A percentile compares a stretch with the other conserved stretches of the same genome.
Conservation (phyloP, 2,329 filamentous ascomycete species). For the Cladorrhinum sp. region DNA sequence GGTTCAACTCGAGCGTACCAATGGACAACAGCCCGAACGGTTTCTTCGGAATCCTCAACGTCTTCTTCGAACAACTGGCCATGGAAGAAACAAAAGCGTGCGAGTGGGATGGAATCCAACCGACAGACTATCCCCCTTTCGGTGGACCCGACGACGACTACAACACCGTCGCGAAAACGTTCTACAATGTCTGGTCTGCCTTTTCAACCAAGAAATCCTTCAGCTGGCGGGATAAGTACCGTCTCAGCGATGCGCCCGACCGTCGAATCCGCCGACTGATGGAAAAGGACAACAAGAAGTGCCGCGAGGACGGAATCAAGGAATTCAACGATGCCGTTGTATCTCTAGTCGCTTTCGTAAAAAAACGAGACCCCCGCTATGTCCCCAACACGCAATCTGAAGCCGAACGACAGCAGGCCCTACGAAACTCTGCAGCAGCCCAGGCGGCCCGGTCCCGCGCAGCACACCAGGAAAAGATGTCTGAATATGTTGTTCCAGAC, state of each 20-base stretch:
- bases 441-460: slow-evolving; percentile 82
- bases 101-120: slow-evolving; percentile 60
- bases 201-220: slow-evolving; percentile 86
- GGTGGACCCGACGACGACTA: slow-evolving; percentile 73
- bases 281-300: slow-evolving; percentile 90
- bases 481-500: slow-evolving; percentile 63
- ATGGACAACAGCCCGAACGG: slow-evolving; percentile 77
- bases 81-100: slow-evolving; percentile 75
- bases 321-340: slow-evolving; percentile 93
- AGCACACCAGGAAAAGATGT: slow-evolving; percentile 72
- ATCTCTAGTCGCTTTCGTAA: slow-evolving; percentile 80
- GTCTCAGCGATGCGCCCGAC: slow-evolving; percentile 82
- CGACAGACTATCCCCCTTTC: slow-evolving; percentile 74
- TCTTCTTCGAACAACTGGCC: slow-evolving; percentile 76
- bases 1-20: slow-evolving; percentile 73
- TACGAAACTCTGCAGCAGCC: slow-evolving; percentile 75
- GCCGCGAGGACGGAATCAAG: slow-evolving; percentile 75
- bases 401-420: slow-evolving; percentile 71
- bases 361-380: slow-evolving; percentile 87
- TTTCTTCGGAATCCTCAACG: slow-evolving; percentile 77
- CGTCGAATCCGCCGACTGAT: slow-evolving; percentile 76
- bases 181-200: slow-evolving; percentile 76
- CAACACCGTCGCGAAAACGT: slow-evolving; percentile 71
- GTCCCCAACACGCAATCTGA: slow-evolving; percentile 73
- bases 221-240: slow-evolving; percentile 83